Evolutionary conservation across 2,329 filamentous ascomycete genomes (phyloP).

Genomic region (Fusarium albosuccineum): DNA sequence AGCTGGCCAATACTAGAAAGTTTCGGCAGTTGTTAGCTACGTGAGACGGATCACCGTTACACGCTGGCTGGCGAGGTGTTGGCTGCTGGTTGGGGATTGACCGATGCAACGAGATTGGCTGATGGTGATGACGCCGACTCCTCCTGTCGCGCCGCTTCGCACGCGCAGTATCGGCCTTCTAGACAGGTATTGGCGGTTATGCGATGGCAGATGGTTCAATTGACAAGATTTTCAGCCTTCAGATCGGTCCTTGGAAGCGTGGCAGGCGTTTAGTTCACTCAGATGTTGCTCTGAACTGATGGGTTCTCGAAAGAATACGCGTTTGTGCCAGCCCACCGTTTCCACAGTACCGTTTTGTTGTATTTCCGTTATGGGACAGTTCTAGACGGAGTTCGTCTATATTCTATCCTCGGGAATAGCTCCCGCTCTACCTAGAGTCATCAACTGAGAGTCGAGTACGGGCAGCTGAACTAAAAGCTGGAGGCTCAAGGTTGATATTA

Average conservation of each 20-base stretch:
- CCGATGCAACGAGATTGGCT: slow-evolving; percentile 35
- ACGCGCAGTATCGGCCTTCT: not conserved
- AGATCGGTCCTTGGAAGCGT: slow-evolving; percentile 10
- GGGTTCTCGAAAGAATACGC: slow-evolving; percentile 33
- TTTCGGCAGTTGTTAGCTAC: not conserved
- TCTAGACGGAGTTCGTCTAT: slow-evolving; percentile 16
- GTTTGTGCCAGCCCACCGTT: slow-evolving; percentile 34
- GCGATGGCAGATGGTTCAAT: not conserved
- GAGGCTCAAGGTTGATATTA: no score
- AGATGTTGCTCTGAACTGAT: slow-evolving; percentile 36
- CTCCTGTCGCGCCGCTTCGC: slow-evolving; percentile 24
- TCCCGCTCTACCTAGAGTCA: not conserved
- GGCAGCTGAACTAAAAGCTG: no score
- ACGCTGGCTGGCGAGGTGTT: slow-evolving; percentile 23
- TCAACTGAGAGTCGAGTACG: no score
- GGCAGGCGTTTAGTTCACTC: slow-evolving; percentile 22
- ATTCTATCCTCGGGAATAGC: not conserved
- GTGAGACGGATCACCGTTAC: slow-evolving; percentile 26
- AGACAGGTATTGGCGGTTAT: not conserved
- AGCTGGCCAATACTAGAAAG: slow-evolving; percentile 1
- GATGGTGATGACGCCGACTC: slow-evolving; percentile 27
- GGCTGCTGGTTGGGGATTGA: slow-evolving; percentile 15
- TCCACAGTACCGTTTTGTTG: slow-evolving; percentile 13
- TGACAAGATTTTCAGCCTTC: slow-evolving; percentile 1
- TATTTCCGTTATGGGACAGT: slow-evolving; percentile 19